These are phyloP conservation scores for Turnera subulata DNA, from an alignment of 345 rosid genomes.

Conservation along the genomic window DNA sequence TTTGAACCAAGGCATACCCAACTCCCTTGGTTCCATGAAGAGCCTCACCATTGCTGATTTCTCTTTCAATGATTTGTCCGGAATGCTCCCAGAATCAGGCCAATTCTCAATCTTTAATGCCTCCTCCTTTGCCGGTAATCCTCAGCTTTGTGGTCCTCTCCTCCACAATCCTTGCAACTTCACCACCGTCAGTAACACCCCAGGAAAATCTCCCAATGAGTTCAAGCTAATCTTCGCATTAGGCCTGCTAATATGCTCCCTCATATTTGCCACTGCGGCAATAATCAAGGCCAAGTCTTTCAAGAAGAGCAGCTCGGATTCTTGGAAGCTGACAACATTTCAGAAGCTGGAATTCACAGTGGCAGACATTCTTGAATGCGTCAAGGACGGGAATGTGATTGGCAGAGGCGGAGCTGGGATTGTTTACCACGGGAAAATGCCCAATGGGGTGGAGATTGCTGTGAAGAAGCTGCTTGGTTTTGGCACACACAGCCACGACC, in stretches of 20 bases:
- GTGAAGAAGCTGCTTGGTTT: constrained; percentile 66
- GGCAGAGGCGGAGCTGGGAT: constrained; percentile 95
- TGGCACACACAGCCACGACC: constrained; percentile 66
- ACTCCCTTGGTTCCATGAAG: constrained; percentile 63
- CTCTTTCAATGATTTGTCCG: constrained; percentile 80
- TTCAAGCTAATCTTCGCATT: constrained; percentile 77
- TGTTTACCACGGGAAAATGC: constrained; percentile 81
- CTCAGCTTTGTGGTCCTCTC: constrained; percentile 78
- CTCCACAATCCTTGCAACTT: constrained; percentile 52
- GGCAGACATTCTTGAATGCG: constrained; percentile 74
- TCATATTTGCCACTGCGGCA: constrained; percentile 59
- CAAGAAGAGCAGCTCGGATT: constrained; percentile 35
- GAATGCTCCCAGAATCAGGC: constrained; percentile 69
- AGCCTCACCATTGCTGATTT: constrained; percentile 80
- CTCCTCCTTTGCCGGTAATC: constrained; percentile 77
- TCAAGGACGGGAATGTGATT: constrained; percentile 77
- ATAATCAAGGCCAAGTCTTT: constrained; percentile 46
- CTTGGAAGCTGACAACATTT: constrained; percentile 84
- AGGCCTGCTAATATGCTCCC: constrained; percentile 64
- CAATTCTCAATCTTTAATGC: constrained; percentile 75
- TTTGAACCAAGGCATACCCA: constrained; percentile 56
- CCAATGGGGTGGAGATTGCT: constrained; percentile 80
- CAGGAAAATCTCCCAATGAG: constrained; percentile 25
- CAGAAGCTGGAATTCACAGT: constrained; percentile 73
- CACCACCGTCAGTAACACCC: constrained; percentile 26